These are phyloP conservation scores for Linum lewisii DNA, from an alignment of 345 rosid genomes.

Conservation along the genomic window DNA sequence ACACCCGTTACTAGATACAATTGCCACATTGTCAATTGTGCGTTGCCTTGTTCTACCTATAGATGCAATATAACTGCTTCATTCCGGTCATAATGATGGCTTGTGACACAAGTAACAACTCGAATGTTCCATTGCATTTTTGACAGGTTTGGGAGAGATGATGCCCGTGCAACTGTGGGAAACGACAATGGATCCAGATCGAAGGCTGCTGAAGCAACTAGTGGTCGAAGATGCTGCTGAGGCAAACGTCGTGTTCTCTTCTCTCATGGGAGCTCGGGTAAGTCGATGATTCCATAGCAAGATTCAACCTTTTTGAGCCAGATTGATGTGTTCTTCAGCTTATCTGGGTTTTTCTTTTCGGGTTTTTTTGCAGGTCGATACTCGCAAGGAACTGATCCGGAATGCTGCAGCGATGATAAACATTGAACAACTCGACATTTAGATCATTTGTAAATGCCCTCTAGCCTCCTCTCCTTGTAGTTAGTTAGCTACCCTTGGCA, in stretches of 20 bases:
- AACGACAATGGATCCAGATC: constrained; percentile 88
- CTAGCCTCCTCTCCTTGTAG: no score
- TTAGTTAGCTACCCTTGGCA: no score
- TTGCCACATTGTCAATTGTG: background rate
- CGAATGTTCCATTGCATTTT: background rate
- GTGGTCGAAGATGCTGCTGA: constrained; percentile 73
- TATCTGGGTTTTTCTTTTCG: background rate
- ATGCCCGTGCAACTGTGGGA: constrained; percentile 98
- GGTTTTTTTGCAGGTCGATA: constrained; percentile 50
- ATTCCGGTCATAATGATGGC: no score
- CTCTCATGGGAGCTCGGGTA: constrained; percentile 95
- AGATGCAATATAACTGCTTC: no score
- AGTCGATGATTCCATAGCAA: constrained; percentile 9
- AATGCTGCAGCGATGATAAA: constrained; percentile 46
- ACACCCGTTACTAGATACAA: background rate
- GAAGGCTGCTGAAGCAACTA: constrained; percentile 69
- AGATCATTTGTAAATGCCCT: no score
- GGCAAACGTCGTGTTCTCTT: constrained; percentile 65
- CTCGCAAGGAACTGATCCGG: constrained; percentile 69
- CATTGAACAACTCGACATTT: constrained; percentile 68
- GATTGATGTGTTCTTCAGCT: no score
- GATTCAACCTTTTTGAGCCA: background rate
- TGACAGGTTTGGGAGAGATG: constrained; percentile 94
- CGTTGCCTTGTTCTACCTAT: no score
- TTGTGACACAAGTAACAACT: background rate